phyloP scores from a whole-genome alignment of 768 basidiomycete species.

The Mycena leptocephala region DNA sequence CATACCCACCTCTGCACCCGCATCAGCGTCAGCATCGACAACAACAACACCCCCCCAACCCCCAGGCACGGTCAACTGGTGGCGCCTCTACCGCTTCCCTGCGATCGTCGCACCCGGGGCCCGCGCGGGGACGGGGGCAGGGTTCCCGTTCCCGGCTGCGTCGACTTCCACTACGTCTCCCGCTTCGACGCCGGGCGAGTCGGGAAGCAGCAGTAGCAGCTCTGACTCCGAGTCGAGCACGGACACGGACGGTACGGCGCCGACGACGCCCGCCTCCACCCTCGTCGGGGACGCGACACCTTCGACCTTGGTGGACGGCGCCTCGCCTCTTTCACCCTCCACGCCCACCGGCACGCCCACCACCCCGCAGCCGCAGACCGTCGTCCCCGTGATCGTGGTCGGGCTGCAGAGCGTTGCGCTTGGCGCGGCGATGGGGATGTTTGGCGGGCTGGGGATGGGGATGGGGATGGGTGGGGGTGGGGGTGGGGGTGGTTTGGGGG shows the following conservation, averaged over 20 bases:
- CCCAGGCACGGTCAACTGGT: slow-evolving; percentile 76
- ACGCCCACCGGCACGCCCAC: not conserved
- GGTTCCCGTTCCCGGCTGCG: not conserved
- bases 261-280: no score
- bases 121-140: no score
- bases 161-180: no score
- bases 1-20: not conserved
- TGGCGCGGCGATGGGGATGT: slow-evolving; percentile 40
- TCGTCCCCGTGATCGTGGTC: slow-evolving; percentile 89
- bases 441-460: not conserved
- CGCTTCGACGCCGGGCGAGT: no score
- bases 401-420: slow-evolving; percentile 78
- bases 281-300: no score
- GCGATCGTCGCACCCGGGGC: slow-evolving; percentile 56
- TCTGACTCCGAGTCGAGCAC: no score
- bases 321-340: not conserved
- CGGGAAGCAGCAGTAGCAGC: no score
- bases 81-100: slow-evolving; percentile 87
- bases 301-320: no score
- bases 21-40: not conserved
- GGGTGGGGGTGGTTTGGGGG: no score
- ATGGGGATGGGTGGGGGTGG: not conserved
- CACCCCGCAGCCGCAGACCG: slow-evolving; percentile 53
- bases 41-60: not conserved
- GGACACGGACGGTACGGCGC: no score